Conservation (phyloP, 352 stramenopile genomes). For the Globisporangium paddicum region DNA sequence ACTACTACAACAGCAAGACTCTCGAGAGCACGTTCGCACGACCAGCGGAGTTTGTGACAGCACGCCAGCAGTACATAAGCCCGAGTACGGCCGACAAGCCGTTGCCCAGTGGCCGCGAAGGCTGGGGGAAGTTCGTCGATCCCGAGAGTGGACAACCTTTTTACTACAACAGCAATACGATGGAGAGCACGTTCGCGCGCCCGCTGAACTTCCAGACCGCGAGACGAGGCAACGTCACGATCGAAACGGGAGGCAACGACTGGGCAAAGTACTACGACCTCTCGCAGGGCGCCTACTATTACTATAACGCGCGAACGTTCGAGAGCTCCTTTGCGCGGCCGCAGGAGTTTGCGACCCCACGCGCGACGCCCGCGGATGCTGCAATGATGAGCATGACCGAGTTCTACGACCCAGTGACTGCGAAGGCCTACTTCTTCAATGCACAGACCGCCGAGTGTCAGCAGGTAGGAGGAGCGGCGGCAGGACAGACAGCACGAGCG, state of each 20-base stretch:
- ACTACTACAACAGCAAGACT: conserved; percentile 43
- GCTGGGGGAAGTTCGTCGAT: conserved; percentile 52
- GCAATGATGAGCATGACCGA: conserved; percentile 9
- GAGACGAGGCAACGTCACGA: conserved; percentile 5
- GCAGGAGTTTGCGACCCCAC: conserved; percentile 35
- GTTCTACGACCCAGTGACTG: conserved; percentile 38
- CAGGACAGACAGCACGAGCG: background rate
- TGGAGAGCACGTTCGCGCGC: conserved; percentile 58
- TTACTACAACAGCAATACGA: conserved; percentile 78
- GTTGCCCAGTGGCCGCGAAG: conserved; percentile 13
- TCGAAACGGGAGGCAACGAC: conserved; percentile 4
- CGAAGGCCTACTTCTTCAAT: conserved; percentile 44
- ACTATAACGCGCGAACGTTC: conserved; percentile 49
- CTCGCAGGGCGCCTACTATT: conserved; percentile 50
- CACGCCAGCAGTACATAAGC: conserved; percentile 8
- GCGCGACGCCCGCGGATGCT: conserved; percentile 16
- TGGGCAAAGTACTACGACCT: conserved; percentile 65
- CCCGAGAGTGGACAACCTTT: conserved; percentile 42
- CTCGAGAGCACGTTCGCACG: conserved; percentile 27
- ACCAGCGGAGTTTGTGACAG: conserved; percentile 24
- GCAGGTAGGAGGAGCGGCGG: conserved; percentile 16
- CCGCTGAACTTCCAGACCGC: conserved; percentile 20
- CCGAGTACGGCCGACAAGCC: conserved; percentile 5
- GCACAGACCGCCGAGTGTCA: conserved; percentile 48
- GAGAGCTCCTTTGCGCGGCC: conserved; percentile 43